phyloP scores from a whole-genome alignment of 2,329 filamentous ascomycete genomes.

The Cladosporium oxysporum region DNA sequence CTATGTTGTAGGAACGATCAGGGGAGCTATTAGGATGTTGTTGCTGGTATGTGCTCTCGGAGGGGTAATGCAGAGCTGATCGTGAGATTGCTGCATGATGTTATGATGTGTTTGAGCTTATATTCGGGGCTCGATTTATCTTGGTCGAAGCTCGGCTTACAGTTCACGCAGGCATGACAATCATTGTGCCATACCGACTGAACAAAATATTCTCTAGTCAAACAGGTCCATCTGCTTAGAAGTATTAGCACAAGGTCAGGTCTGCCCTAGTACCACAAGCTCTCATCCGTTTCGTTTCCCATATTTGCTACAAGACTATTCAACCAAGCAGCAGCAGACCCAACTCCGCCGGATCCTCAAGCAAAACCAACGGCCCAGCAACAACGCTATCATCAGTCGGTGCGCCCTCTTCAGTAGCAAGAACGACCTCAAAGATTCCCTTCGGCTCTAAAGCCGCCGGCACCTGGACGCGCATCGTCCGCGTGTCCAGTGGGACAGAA shows the following conservation, averaged over 20 bases:
- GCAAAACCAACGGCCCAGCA: constrained; percentile 43
- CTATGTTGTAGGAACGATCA: not conserved
- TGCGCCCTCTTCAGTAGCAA: constrained; percentile 41
- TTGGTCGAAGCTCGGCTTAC: too few species aligned
- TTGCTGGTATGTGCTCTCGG: not conserved
- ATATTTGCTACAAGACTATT: not conserved
- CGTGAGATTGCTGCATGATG: not conserved
- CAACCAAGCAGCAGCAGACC: constrained; percentile 2
- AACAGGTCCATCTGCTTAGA: too few species aligned
- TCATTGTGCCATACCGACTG: too few species aligned
- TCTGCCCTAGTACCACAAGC: too few species aligned
- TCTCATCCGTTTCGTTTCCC: too few species aligned
- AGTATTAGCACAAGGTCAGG: too few species aligned
- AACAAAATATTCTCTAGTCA: too few species aligned
- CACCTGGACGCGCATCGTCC: constrained; percentile 38
- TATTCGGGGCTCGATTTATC: too few species aligned
- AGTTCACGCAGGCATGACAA: too few species aligned
- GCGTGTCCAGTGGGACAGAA: constrained; percentile 41
- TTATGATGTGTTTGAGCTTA: not conserved
- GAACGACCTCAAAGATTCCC: constrained; percentile 41
- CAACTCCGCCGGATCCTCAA: constrained; percentile 38
- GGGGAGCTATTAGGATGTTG: not conserved
- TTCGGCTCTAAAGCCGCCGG: constrained; percentile 41
- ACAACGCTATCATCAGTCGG: constrained; percentile 42
- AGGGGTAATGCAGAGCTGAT: too few species aligned